Base-by-base conservation (phyloP, 345 rosid genomes). In the Camelina laxa region DNA sequence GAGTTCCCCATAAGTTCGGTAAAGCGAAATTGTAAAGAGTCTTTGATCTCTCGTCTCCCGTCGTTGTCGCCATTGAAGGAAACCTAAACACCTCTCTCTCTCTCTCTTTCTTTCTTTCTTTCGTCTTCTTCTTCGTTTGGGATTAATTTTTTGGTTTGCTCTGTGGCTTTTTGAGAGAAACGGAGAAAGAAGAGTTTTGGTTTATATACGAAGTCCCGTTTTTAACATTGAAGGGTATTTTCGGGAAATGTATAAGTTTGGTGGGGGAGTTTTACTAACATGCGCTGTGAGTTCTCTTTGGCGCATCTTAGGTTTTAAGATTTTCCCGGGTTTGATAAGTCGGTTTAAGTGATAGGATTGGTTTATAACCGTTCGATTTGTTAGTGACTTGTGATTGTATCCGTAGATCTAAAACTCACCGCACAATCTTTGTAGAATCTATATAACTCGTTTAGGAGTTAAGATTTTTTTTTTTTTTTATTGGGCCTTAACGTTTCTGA, bases 1-100 rank as follows among this genome's bases (percentile, higher is more conserved):
- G 89, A 55, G 45, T 60, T 1, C 89, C 89, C 89, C 90, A 88
- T 78, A 86, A 80, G 50, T 76, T 77, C 24, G 88, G 83, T 51
- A 88, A 73, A 17, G 79, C 56, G 84, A 85, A 83, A 79, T 82
- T 86, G 80, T 78, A 83, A 20, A 82, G 86, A 59, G 55, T 78
- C 75, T 47, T 76, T 55, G 89, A 79, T 83, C 89, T 80, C 85
- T 82, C 86, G 19, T 72, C 76, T 22, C 73, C 81, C 80, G 68
- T 80, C 72, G 78, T 82, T 74, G 79, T 77, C 72, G 81, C 84
- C 85, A 80, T 82, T 67, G 81, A 1, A 80, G 7, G 7, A 48
- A 13, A 7, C 65, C 65, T 41, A 38, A 20, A 59, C 12, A n/a
- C 4, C 15, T 56, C 36, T 33, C 30, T 33, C 21, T 35, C 48